A percentile compares a stretch with the other conserved stretches of the same genome.
Evolutionary conservation across 345 rosid species (phyloP).

Genomic region (Dimocarpus longan): DNA sequence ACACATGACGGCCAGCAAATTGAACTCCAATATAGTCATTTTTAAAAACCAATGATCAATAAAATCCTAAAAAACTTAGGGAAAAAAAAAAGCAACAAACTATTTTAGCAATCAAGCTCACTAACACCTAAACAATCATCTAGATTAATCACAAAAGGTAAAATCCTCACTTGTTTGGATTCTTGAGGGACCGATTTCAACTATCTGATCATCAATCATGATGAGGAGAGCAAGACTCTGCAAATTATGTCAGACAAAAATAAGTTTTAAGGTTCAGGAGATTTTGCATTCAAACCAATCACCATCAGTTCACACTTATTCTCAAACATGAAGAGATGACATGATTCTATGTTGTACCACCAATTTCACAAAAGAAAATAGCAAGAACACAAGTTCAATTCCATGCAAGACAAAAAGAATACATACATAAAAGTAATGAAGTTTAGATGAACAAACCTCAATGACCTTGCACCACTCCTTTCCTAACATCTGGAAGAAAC

Average conservation of each 20-base stretch:
- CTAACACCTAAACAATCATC: constrained; percentile 17
- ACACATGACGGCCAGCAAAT: background rate
- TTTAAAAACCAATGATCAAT: background rate
- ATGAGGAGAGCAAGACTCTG: constrained; percentile 30
- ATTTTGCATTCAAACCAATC: constrained; percentile 18
- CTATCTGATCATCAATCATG: constrained; percentile 29
- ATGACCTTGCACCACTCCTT: constrained; percentile 70
- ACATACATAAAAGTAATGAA: background rate
- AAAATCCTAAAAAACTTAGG: background rate
- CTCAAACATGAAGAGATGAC: constrained; percentile 13
- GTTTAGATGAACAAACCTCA: constrained; percentile 62
- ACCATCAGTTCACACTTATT: constrained; percentile 13
- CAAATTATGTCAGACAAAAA: constrained; percentile 31
- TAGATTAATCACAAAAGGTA: constrained; percentile 17
- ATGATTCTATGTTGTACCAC: background rate
- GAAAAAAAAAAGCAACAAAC: background rate
- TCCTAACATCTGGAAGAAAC: constrained; percentile 60
- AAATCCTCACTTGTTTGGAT: constrained; percentile 27
- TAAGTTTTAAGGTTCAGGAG: constrained; percentile 21
- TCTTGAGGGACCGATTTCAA: constrained; percentile 24
- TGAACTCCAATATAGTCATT: background rate
- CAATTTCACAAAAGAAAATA: constrained; percentile 8
- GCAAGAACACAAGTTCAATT: background rate
- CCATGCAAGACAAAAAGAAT: background rate
- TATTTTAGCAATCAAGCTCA: constrained; percentile 13